Conservation (phyloP, 2,329 filamentous ascomycete species). For the Alternaria gansuensis region DNA sequence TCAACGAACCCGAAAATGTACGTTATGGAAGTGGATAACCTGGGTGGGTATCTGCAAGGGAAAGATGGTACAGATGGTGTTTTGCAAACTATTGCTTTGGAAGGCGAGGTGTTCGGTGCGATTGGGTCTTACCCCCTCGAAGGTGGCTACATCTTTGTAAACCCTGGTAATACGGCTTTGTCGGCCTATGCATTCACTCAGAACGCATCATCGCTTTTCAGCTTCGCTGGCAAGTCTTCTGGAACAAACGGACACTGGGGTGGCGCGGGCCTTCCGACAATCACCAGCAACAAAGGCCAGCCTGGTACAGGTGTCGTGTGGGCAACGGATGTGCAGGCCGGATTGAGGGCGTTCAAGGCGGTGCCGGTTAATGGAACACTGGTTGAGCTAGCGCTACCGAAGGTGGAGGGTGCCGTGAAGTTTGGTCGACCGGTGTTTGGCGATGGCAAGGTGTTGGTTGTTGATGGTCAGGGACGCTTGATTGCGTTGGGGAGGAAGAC, state of each 20-base stretch:
- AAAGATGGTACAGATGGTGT: conserved; percentile 30
- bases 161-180: conserved; percentile 40
- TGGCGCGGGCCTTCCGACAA: conserved; percentile 48
- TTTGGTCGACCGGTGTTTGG: conserved; percentile 55
- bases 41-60: conserved; percentile 40
- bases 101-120: conserved; percentile 35
- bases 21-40: conserved; percentile 31
- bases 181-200: conserved; percentile 41
- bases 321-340: conserved; percentile 54
- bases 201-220: conserved; percentile 35
- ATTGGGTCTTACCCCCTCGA: conserved; percentile 37
- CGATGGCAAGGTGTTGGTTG: conserved; percentile 42
- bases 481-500: conserved; percentile 18
- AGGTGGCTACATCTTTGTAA: conserved; percentile 44
- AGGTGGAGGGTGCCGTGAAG: conserved; percentile 53
- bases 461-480: conserved; percentile 29
- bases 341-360: conserved; percentile 54
- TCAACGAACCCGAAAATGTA: conserved; percentile 46
- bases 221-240: conserved; percentile 39
- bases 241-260: conserved; percentile 38
- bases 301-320: conserved; percentile 43
- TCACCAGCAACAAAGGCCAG: conserved; percentile 53
- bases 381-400: conserved; percentile 49
- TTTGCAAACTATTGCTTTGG: conserved; percentile 33
- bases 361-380: conserved; percentile 53